Evolutionary conservation across 345 rosid genomes (phyloP), one percentile per base, ranked within the genome.

Genomic region (Nephelium lappaceum): DNA sequence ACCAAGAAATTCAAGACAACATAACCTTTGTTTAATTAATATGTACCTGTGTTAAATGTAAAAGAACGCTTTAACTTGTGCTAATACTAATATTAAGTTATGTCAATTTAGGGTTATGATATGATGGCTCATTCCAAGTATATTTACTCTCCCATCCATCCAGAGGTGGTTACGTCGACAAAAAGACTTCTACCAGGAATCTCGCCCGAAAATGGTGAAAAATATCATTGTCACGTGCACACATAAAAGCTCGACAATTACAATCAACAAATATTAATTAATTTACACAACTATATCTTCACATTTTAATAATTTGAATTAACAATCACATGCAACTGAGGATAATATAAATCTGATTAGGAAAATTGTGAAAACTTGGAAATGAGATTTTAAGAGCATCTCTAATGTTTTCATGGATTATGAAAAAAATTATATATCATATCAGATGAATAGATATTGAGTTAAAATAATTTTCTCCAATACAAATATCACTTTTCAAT

Each of bases 121-220:
- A 62, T 49, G 74, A 71, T 71, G 38, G 23, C 42, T 71, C 14
- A 39, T 43, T 42, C 76, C 51, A 39, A 38, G 18, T 31, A 31
- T 23, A 25, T 23, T 61, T 11, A 61, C 31, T 61, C 16, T 25
- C 36, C 36, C 6, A 61, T 58, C 41, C 62, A 23, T 5, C 55
- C 41, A 60, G 67, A 21, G 39, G 19, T 63, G 38, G 47, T 64
- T 77, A 27, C 58, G 73, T 69, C 74, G 68, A 69, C 80, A 69
- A 69, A 27, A 74, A 21, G 57, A 23, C 80, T 77, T 77, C 57
- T 41, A 43, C 80, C 80, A 8, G 74, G 68, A 77, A 68, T 69
- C 74, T 69, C 68, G 74, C 80, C 68, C 69, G 73, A 19, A 69
- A 77, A 77, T 41, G 11, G 38, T 77, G 74, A 55, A 4, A 24